Percentiles rank a stretch among this genome's conserved stretches.
These are phyloP conservation scores for Nannochloris sp. DNA, from an alignment of 139 green algal genomes.

Conservation along the genomic window DNA sequence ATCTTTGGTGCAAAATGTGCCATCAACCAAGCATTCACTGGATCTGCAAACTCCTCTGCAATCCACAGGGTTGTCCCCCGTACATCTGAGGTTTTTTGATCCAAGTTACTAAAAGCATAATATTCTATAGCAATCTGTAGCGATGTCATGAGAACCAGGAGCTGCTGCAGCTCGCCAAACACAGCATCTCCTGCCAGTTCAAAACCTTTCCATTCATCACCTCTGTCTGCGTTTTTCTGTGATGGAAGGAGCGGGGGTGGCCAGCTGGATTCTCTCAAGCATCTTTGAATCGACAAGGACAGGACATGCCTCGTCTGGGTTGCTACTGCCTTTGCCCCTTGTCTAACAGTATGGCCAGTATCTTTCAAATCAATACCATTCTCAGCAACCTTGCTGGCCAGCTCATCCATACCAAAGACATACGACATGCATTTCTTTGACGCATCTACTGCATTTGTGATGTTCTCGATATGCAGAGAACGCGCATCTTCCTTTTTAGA, in stretches of 20 bases:
- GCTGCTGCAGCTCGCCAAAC: constrained; percentile 11
- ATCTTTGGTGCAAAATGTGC: constrained; percentile 22
- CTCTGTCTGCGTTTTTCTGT: not conserved
- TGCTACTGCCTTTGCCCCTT: too few species aligned
- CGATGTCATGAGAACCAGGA: constrained; percentile 18
- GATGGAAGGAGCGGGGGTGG: not conserved
- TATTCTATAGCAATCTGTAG: constrained; percentile 21
- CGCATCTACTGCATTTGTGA: too few species aligned
- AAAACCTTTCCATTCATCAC: constrained; percentile 3
- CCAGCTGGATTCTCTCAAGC: constrained; percentile 13
- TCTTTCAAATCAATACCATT: too few species aligned
- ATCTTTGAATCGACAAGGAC: constrained; percentile 7
- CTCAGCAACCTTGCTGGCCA: too few species aligned
- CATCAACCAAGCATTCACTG: constrained; percentile 13
- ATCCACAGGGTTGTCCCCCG: constrained; percentile 25
- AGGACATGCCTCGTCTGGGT: too few species aligned
- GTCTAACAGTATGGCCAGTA: too few species aligned
- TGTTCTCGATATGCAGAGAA: too few species aligned
- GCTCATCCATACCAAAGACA: too few species aligned
- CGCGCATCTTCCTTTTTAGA: not conserved
- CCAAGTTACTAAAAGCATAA: constrained; percentile 9
- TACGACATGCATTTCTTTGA: too few species aligned
- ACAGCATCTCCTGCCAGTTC: not conserved
- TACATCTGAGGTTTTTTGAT: not conserved
- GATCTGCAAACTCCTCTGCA: constrained; percentile 26